Evolutionary conservation across 2,329 filamentous ascomycete species (phyloP), one percentile per base, ranked within the genome.

Genomic region (Didymella arachidicola): DNA sequence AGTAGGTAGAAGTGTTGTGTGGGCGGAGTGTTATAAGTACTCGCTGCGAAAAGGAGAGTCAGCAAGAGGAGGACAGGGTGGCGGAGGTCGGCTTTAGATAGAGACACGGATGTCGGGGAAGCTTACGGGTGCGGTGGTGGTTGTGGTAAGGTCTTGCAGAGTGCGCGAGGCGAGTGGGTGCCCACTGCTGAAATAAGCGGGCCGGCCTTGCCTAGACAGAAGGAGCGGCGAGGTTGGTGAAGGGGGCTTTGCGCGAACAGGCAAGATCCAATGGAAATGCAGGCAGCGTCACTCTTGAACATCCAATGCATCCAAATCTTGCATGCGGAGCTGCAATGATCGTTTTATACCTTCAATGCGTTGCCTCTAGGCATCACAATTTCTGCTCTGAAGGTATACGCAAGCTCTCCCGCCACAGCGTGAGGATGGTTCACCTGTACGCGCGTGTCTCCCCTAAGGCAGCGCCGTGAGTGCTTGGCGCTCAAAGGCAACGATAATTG

Each of bases 181-280:
- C 56, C 56, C 56, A 59, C 69, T 71, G 72, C 71, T 75, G 74
- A 77, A 77, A 77, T 77, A 77, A 77, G 75, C 75, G 74, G 78
- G 71, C 66, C 72, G 67, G 67, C 70, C 74, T 76, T 75, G 72
- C 73, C 73, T 69, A 73, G 71, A 67, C 68, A 68, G 71, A 68
- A 71, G 67, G 66, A 65, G 67, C 68, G 49, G 59, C 56, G 57
- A 70, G 72, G 70, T 67, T 72, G 70, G 63, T 65, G 66, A 54
- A 59, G 50, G 56, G 56, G 56, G 56, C 62, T 67, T 67, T 70
- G 69, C 67, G 66, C 66, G 52, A 64, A 63, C 59, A 50, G 65
- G 56, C 52, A 59, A 56, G 62, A 53, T 61, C 48, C 58, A 49
- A 57, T 55, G 50, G 57, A 50, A 47, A 45, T 46, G 59, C 51